Base-by-base conservation (phyloP, 495 filamentous ascomycete species). In the Penicillium verhagenii region DNA sequence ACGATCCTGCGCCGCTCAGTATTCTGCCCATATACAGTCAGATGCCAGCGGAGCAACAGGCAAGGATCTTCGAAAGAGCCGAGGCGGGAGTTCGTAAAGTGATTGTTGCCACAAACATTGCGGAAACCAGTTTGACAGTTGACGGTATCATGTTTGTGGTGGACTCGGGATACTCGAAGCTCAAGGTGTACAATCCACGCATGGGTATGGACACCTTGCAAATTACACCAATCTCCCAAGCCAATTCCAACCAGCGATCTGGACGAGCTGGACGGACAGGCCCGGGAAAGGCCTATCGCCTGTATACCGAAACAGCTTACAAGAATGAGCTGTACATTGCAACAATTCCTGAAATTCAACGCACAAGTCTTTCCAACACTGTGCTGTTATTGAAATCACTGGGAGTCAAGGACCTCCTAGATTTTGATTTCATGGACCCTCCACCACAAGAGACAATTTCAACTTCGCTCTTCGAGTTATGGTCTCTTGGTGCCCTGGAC, bases 171-270 rank as follows among this genome's bases (percentile, higher is more conserved):
- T 99, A 89, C 70, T 96, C 91, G 0, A 99, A 99, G 71, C 78
- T 99, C 52, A 99, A 99, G 65, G 95, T 97, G 11, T 99, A 97
- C 75, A 97, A 99, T 62, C 92, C 95, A 4, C 84, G 89, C 24
- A 97, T 99, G 94, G 92, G 95, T 51, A 99, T 99, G 95, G 94
- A 99, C 59, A 96, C 93, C 1, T 81, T 99, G 13, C 94, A 97
- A 63, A 97, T 99, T 54, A 99, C 95, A 4, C 95, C 95, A 5
- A 96, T 99, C 28, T 96, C 92, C 2, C 95, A 97, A 65, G 95
- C 95, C 57, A 99, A 97, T 67, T 89, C 91, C 24, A 89, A 87
- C 21, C 95, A 99, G 64, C 84, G 95, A 56, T 91, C 95, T 42
- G 95, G 95, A 31, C 87, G 95, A 62, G 95, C 95, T 8, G 95